These are phyloP conservation scores for Hypoxylon rubiginosum DNA, from an alignment of 2,329 filamentous ascomycete genomes.

Conservation along the genomic window DNA sequence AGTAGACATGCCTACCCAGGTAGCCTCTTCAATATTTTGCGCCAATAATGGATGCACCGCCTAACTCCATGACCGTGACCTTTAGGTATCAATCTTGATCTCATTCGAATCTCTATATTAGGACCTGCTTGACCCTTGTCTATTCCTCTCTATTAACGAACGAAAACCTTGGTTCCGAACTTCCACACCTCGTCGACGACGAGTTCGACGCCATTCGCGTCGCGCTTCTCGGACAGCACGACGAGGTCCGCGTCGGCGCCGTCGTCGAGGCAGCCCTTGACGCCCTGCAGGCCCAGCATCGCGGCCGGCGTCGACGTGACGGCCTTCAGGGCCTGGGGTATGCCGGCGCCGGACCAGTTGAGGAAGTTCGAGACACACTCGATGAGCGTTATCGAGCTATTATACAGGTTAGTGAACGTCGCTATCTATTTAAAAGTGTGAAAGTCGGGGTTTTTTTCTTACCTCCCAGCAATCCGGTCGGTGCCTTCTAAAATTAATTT, in stretches of 20 bases:
- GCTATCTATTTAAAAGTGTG: constrained; percentile 30
- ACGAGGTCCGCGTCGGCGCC: constrained; percentile 78
- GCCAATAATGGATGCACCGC: constrained; percentile 17
- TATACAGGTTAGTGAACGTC: constrained; percentile 25
- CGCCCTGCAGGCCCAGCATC: constrained; percentile 76
- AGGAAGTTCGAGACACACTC: constrained; percentile 88
- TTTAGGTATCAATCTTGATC: neutral
- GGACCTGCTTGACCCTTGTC: constrained; percentile 4
- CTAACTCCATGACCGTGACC: constrained; percentile 22
- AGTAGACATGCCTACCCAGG: constrained; percentile 23
- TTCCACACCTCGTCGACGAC: constrained; percentile 85
- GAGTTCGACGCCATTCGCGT: constrained; percentile 63
- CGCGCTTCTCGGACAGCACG: constrained; percentile 70
- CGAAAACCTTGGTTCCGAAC: constrained; percentile 72
- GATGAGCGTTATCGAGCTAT: constrained; percentile 77
- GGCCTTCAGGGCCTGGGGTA: constrained; percentile 77
- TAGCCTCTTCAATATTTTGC: constrained; percentile 11
- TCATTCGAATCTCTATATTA: neutral
- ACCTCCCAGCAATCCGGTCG: constrained; percentile 82
- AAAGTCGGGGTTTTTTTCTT: constrained; percentile 46
- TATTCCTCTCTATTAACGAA: constrained; percentile 30
- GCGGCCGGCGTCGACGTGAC: constrained; percentile 83
- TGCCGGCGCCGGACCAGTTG: constrained; percentile 76
- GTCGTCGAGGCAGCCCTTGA: constrained; percentile 75
- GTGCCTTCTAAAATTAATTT: constrained; percentile 83